Base-by-base conservation (phyloP, 306 rosid species). In the Dryas alaskensis region DNA sequence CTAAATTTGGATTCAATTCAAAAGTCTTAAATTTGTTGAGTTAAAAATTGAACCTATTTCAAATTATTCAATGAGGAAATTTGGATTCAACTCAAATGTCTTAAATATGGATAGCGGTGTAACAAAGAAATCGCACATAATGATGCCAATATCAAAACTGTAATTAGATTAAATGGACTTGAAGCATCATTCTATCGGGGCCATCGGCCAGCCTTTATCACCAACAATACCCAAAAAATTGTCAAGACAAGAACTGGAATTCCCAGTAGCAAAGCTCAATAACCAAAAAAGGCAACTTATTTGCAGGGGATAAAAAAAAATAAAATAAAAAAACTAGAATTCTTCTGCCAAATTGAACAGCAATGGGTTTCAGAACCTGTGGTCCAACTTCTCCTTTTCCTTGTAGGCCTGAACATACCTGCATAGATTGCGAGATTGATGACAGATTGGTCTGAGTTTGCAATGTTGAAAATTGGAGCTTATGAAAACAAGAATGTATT, bases 371-470 rank as follows among this genome's bases (percentile, higher is more conserved):
- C 81, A 89, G 76, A 81, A 83, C 86, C 92, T 82, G 77, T 85
- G 90, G 73, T 77, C 46, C 83, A 85, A 46, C 83, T 89, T 89
- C 92, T 89, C 95, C 72, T 80, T 84, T 76, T 89, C 89, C 75
- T 12, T 57, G 77, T 67, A 87, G 86, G 45, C 67, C 77, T 80
- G 84, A 65, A 86, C 95, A 83, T 89, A 89, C 67, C 95, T 87
- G 81, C 79, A 83, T 75, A 67, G 73, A 76, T 50, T 40, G 2
- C 59, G 16, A 50, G 16, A 48, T 49, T 31, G 22, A 31, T 44
- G 5, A 65, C 11, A 25, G 11, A 43, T 17, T 9, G 6, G 52
- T 42, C 49, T 6, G 27, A 16, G 12, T 7, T 40, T 42, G 27
- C 25, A 64, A 44, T 43, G 39, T 9, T 47, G 51, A 16, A 5